Base-by-base conservation (phyloP, 176 grass and related monocot species). In the Oryza punctata region DNA sequence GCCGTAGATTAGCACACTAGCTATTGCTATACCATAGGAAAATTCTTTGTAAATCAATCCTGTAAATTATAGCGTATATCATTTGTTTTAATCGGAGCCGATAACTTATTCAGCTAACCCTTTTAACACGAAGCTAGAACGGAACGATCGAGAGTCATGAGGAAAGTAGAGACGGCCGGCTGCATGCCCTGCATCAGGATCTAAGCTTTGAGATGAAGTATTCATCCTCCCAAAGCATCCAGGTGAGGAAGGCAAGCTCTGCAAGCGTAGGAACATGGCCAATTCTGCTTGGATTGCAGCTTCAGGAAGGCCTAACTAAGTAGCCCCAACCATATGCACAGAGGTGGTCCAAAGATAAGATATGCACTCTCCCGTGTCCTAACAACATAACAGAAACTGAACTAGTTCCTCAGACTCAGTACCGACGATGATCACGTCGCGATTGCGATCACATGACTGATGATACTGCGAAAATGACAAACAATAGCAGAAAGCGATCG, bases 171-270 rank as follows among this genome's bases (percentile, higher is more conserved):
- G 54, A 60, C 0, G 18, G 18, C 21, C 29, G 6, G 6, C 49
- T 35, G 19, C 54, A 61, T 11, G 14, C 37, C 28, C 47, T 33
- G 18, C 52, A 37, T 5, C 15, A 28, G 16, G 46, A 26, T 19
- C 27, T 47, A 43, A 19, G 49, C 49, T 74, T 52, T 3, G 18
- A 50, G 12, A 35, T 6, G 63, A 68, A 47, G 85, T 18, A 57
- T 11, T 44, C 63, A 69, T 15, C 67, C 75, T 85, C 63, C 40
- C 12, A 77, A 87, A 80, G 79, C 85, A 71, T 29, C 73, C 41
- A 49, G 46, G 13, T 24, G 28, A 40, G 35, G 2, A 77, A 28
- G 12, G 26, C 3, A 28, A 44, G n/a, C 10, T 72, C 33, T 32
- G 60, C 61, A 74, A 32, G 43, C 77, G 45, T 75, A 67, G 43